Evolutionary conservation across 345 rosid species (phyloP).

Genomic region (Punica granatum): DNA sequence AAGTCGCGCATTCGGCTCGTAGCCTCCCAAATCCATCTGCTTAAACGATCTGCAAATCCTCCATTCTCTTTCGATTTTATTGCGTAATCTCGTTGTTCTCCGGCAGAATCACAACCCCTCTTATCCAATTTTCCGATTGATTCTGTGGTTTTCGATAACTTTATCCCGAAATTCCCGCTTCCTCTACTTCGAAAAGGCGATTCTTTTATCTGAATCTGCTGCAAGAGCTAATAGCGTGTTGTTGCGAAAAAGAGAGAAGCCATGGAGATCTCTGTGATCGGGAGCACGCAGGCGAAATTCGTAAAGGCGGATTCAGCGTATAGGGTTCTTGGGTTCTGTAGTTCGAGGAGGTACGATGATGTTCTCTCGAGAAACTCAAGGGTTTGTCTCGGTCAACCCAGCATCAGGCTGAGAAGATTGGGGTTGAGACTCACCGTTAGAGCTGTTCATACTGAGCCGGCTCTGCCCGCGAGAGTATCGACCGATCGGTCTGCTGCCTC

Average conservation of each 20-base stretch:
- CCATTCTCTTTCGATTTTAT: neutral
- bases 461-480: slow-evolving; percentile 19
- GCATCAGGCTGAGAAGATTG: slow-evolving; percentile 19
- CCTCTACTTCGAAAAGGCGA: neutral
- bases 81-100: neutral
- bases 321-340: slow-evolving; percentile 28
- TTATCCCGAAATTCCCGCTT: neutral
- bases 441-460: slow-evolving; percentile 39
- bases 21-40: neutral
- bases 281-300: slow-evolving; percentile 38
- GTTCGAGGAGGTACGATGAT: slow-evolving; percentile 8
- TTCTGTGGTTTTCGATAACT: neutral
- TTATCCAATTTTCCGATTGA: neutral
- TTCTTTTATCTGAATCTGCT: slow-evolving; percentile 1
- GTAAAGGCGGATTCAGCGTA: slow-evolving; percentile 26
- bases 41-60: neutral
- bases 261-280: slow-evolving; percentile 65
- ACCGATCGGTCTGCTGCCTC: slow-evolving; percentile 12
- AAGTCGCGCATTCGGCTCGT: neutral
- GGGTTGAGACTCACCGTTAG: slow-evolving; percentile 26
- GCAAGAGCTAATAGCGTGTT: neutral
- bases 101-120: neutral
- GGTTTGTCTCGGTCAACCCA: slow-evolving; percentile 27
- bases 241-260: neutral
- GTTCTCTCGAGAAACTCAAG: slow-evolving; percentile 14